Evolutionary conservation across 345 rosid genomes (phyloP), one percentile per base, ranked within the genome.

Genomic region (Xanthoceras sorbifolium): DNA sequence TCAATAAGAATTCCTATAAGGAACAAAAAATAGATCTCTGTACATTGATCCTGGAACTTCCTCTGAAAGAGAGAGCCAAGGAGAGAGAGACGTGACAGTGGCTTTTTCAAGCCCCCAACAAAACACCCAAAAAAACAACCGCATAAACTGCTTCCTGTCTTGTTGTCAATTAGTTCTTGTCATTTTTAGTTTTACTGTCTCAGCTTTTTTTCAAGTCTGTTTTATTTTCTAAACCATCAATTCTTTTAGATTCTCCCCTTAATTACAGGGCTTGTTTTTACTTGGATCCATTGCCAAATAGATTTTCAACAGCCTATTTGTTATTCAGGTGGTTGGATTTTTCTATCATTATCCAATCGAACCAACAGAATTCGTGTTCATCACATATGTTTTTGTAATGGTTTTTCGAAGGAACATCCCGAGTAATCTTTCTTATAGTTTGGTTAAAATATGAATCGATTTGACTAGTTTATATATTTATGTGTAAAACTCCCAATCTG

Each of bases 1-100:
- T 50, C 22, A 50, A 20, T 18, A 9, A 20, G 15, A 57, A 69
- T 55, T 7, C 11, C 76, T 57, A 3, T 32, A 70, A 36, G 52
- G 26, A 15, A 6, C 34, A 12, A 25, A 31, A 54, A 64, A 71
- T n/a, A 18, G 23, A 44, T 76, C 44, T 64, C 3, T 70, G 50
- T 10, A 7, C 50, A n/a, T 54, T 52, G 55, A 28, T 44, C 22
- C 38, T 23, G 86, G 87, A 87, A 88, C 90, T 87, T 83, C 86
- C 90, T 84, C 85, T 25, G 71, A 67, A 76, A 73, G 85, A 82
- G 87, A 83, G 81, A 84, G 86, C 84, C 91, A 79, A 73, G 70
- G 78, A 64, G 54, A 64, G 46, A 69, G 42, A 81, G 69, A 74
- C 73, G 68, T 42, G 73, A 38, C 7, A 50, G 36, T 67, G 80